Evolutionary conservation across 305 asterid genomes (phyloP).

Genomic region (Rubia peregrina): DNA sequence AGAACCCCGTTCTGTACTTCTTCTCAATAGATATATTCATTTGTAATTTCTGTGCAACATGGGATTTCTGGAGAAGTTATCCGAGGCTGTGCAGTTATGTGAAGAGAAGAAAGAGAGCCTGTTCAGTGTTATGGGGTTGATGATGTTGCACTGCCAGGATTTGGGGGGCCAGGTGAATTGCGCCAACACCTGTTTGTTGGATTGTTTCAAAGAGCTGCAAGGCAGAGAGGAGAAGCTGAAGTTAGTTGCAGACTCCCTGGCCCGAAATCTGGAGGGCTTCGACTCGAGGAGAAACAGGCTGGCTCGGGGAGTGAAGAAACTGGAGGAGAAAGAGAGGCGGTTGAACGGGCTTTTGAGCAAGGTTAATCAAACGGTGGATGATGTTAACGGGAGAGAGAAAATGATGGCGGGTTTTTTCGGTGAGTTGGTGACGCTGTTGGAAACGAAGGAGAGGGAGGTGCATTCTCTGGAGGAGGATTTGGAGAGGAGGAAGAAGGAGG

Average conservation of each 20-base stretch:
- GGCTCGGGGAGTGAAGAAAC: conserved; percentile 20
- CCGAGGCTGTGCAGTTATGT: conserved; percentile 5
- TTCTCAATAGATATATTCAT: background rate
- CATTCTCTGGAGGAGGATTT: background rate
- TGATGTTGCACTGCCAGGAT: conserved; percentile 14
- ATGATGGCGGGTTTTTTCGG: conserved; percentile 16
- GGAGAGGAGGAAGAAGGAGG: background rate
- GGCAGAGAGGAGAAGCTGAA: conserved; percentile 13
- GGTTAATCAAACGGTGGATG: conserved; percentile 19
- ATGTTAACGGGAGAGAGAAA: conserved; percentile 21
- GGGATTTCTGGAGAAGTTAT: conserved; percentile 13
- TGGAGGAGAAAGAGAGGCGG: conserved; percentile 22
- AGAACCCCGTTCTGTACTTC: background rate
- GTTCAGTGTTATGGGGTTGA: conserved; percentile 1
- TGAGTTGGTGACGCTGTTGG: background rate
- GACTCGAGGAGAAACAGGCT: conserved; percentile 17
- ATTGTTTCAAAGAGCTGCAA: conserved; percentile 17
- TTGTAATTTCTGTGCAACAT: no score
- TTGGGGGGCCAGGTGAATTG: background rate
- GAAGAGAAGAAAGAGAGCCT: conserved; percentile 11
- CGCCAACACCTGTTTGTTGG: conserved; percentile 6
- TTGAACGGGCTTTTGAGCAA: conserved; percentile 22
- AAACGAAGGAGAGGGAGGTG: background rate
- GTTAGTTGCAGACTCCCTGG: conserved; percentile 17
- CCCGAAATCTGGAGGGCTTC: conserved; percentile 22